These are phyloP conservation scores for Medicago lupulina DNA, from an alignment of 306 rosid species.

Conservation along the genomic window DNA sequence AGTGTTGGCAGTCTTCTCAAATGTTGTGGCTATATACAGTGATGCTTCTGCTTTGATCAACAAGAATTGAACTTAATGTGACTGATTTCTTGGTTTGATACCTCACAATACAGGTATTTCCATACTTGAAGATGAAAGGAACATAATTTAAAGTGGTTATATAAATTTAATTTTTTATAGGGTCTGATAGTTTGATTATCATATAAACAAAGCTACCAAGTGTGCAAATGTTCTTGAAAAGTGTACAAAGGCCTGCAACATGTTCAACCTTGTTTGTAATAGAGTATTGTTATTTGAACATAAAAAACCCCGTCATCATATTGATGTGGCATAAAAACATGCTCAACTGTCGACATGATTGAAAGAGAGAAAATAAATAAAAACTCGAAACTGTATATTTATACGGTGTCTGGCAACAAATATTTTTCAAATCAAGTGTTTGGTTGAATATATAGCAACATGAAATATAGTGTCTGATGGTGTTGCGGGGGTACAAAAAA, in stretches of 20 bases:
- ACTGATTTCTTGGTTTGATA: conserved; percentile 39
- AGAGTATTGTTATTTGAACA: too few relatives aligned
- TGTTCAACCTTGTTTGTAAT: conserved; percentile 6
- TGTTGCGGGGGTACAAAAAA: too few relatives aligned
- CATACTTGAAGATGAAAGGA: conserved; percentile 23
- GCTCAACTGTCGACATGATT: neutral
- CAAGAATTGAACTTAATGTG: conserved; percentile 39
- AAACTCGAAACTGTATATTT: neutral
- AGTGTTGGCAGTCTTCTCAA: conserved; percentile 73
- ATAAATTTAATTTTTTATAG: conserved; percentile 44
- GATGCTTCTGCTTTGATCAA: conserved; percentile 73
- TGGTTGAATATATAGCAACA: neutral
- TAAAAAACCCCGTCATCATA: neutral
- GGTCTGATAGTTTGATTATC: conserved; percentile 31
- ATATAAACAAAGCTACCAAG: conserved; percentile 18
- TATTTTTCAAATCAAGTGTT: neutral
- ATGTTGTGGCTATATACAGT: conserved; percentile 75
- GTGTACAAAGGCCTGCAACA: conserved; percentile 30
- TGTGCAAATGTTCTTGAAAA: conserved; percentile 43
- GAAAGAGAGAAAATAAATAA: neutral
- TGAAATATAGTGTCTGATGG: neutral
- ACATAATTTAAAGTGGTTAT: conserved; percentile 11
- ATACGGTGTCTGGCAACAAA: neutral
- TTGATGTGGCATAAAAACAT: neutral
- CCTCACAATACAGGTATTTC: neutral